Evolutionary conservation across 2,329 filamentous ascomycete genomes (phyloP), one percentile per base, ranked within the genome.

Genomic region (Aspergillus costaricaensis): DNA sequence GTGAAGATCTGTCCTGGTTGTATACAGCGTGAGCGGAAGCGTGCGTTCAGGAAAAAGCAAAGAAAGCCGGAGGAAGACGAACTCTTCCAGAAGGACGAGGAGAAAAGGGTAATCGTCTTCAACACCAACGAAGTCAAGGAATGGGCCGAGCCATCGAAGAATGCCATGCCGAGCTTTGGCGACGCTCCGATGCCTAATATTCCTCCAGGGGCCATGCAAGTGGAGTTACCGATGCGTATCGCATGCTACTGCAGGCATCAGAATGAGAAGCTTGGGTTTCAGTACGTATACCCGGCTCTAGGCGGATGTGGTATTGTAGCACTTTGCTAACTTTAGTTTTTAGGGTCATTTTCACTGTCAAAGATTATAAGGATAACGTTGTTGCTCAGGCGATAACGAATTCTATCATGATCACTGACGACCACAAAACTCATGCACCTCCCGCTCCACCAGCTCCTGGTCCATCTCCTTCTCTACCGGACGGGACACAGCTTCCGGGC

Each of bases 201-300:
- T 10, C 79, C 81, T 48, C 81, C 82, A 50, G 87, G 86, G 54
- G 86, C 89, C 6, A 87, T 91, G 80, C 89, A 92, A 70, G 88
- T 96, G 21, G 89, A 93, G 67, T 87, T 91, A 2, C 92, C 92
- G 0, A 96, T 98, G 93, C 89, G 94, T 9, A 97, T 99, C 70
- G 92, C 93, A 23, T 99, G 94, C 75, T 99, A 98, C 77, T 98
- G 94, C 77, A 88, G 94, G 19, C 94, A 99, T 73, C 94, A 98
- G 69, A 88, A 90, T 61, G 95, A 98, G 78, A 98, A 98, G 79
- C 82, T 89, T 67, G 94, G 94, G 1, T 99, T 97, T 77, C 84
- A 85, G 77, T 81, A 68, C 65, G 78, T 73, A 27, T 52, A 55
- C 47, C n/a, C 52, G 43, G 50, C n/a, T 52, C 32, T 54, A 3